Conservation (phyloP, 139 green algal species). For the Astrephomene gubernaculifera region DNA sequence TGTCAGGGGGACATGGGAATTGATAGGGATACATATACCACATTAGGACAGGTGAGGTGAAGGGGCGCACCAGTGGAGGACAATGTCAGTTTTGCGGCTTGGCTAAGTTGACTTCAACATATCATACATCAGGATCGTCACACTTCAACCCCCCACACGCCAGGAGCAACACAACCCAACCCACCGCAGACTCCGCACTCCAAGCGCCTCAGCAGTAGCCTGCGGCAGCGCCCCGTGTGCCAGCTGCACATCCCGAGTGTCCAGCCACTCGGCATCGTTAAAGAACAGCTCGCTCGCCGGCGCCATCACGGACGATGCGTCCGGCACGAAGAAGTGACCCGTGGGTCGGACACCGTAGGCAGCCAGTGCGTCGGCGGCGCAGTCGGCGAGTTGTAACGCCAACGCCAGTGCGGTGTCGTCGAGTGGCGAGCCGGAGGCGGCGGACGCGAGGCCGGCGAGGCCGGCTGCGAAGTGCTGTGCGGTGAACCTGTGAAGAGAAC, state of each 20-base stretch:
- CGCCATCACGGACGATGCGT: slow-evolving; percentile 46
- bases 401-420: slow-evolving; percentile 33
- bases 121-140: too few species aligned
- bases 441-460: slow-evolving; percentile 44
- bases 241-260: slow-evolving; percentile 48
- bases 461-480: slow-evolving; percentile 50
- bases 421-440: slow-evolving; percentile 27
- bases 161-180: too few species aligned
- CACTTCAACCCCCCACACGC: too few species aligned
- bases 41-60: too few species aligned
- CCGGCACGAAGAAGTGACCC: slow-evolving; percentile 25
- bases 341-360: slow-evolving; percentile 9
- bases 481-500: slow-evolving; percentile 32
- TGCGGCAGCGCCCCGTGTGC: slow-evolving; percentile 63
- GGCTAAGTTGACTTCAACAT: too few species aligned
- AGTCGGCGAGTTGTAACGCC: slow-evolving; percentile 53
- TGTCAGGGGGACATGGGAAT: too few species aligned
- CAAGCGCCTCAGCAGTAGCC: slow-evolving; percentile 68
- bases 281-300: slow-evolving; percentile 60
- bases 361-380: slow-evolving; percentile 37
- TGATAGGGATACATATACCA: too few species aligned
- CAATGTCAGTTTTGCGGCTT: too few species aligned
- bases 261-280: slow-evolving; percentile 79
- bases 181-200: slow-evolving; percentile 56
- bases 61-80: too few species aligned